Percentiles rank a stretch among this genome's conserved stretches.
Conservation (phyloP, 129 eudicot species). For the Deinandra increscens region DNA sequence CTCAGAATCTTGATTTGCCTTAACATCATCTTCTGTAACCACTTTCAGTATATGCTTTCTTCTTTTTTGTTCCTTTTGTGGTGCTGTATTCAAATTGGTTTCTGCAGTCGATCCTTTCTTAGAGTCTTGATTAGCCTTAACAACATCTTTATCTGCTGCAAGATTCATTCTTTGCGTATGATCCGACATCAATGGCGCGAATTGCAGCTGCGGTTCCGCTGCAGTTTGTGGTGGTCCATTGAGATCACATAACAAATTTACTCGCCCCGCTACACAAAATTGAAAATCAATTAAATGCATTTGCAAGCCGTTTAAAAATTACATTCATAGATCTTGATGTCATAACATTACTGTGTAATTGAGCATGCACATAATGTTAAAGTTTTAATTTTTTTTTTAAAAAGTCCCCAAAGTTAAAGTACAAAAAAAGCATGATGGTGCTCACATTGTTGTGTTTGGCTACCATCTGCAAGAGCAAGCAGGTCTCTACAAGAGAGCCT, state of each 20-base stretch:
- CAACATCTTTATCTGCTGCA: no score
- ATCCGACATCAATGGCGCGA: conserved; percentile 56
- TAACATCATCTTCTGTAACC: conserved; percentile 50
- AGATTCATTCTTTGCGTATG: conserved; percentile 25
- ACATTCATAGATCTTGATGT: no score
- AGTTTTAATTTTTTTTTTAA: no score
- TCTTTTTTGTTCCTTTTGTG: conserved; percentile 62
- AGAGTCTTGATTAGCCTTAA: conserved; percentile 44
- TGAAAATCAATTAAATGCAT: not conserved
- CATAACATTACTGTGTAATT: no score
- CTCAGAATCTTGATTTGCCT: conserved; percentile 50
- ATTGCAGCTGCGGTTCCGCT: conserved; percentile 25
- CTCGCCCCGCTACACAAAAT: conserved; percentile 20
- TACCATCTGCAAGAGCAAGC: no score
- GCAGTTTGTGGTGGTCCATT: conserved; percentile 37
- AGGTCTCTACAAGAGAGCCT: no score
- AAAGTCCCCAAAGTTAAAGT: no score
- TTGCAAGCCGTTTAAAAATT: no score
- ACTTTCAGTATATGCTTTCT: conserved; percentile 83
- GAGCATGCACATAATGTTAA: no score
- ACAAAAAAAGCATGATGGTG: no score
- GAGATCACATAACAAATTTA: conserved; percentile 32
- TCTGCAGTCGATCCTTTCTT: conserved; percentile 44
- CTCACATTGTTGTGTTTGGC: no score
- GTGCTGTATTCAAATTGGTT: conserved; percentile 49